Percentiles rank a stretch among this genome's conserved stretches.
Evolutionary conservation across 768 basidiomycete genomes (phyloP).

Genomic region (Boletellus emodensis): DNA sequence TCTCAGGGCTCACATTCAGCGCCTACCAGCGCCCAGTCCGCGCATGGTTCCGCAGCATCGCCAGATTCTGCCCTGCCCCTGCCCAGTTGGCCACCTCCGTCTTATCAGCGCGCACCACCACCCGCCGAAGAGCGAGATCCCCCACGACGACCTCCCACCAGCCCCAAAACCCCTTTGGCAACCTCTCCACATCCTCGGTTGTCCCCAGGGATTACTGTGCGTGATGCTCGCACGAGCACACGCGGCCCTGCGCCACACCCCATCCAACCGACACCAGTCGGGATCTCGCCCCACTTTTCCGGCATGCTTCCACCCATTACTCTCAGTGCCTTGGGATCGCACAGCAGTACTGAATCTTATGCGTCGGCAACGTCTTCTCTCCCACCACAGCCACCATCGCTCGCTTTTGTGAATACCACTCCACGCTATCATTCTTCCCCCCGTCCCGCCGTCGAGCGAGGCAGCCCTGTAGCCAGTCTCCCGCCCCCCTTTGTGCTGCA

Average conservation of each 20-base stretch:
- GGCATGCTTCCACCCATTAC: constrained; percentile 28
- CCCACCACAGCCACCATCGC: constrained; percentile 35
- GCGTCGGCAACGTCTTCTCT: constrained; percentile 21
- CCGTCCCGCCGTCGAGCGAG: constrained; percentile 14
- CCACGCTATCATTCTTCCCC: constrained; percentile 17
- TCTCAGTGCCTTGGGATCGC: constrained; percentile 14
- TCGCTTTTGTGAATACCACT: constrained; percentile 10
- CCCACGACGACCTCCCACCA: constrained; percentile 8
- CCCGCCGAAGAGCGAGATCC: constrained; percentile 20
- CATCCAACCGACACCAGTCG: constrained; percentile 9
- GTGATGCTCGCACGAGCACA: constrained; percentile 9
- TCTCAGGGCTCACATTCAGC: constrained; percentile 14
- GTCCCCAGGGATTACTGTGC: constrained; percentile 7
- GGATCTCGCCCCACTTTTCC: constrained; percentile 24
- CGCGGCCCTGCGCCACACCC: constrained; percentile 11
- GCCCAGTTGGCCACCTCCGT: constrained; percentile 35
- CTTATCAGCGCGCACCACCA: constrained; percentile 11
- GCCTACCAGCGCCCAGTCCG: constrained; percentile 11
- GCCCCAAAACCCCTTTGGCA: constrained; percentile 6
- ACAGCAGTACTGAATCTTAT: constrained; percentile 13
- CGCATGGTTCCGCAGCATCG: constrained; percentile 21
- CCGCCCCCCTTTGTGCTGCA: constrained; percentile 64
- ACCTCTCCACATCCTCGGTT: constrained; percentile 7
- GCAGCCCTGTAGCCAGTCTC: constrained; percentile 19
- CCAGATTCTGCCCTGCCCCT: constrained; percentile 44